Conservation (phyloP, 306 rosid genomes). For the Carpinus fangiana region DNA sequence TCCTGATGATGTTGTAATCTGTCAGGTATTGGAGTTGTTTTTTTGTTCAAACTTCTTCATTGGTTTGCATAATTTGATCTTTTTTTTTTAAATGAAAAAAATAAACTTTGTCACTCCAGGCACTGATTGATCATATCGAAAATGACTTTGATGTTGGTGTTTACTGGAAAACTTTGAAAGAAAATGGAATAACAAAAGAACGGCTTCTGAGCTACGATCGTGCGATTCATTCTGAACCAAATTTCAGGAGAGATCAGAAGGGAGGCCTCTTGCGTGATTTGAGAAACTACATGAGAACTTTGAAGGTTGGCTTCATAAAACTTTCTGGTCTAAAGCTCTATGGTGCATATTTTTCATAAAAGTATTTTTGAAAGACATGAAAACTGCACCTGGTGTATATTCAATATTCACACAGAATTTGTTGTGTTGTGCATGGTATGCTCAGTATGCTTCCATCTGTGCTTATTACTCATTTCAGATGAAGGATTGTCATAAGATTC, state of each 20-base stretch:
- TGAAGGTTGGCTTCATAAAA: slow-evolving; percentile 70
- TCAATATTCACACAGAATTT: slow-evolving; percentile 1
- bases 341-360: not conserved
- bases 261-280: slow-evolving; percentile 85
- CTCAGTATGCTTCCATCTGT: slow-evolving; percentile 9
- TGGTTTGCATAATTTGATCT: slow-evolving; percentile 20
- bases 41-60: slow-evolving; percentile 28
- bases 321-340: slow-evolving; percentile 18
- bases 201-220: slow-evolving; percentile 97
- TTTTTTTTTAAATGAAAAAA: slow-evolving; percentile 3
- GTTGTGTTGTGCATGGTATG: slow-evolving; percentile 2
- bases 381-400: slow-evolving; percentile 22
- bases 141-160: slow-evolving; percentile 72
- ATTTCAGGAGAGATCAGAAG: slow-evolving; percentile 76
- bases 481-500: not conserved
- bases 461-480: slow-evolving; percentile 8
- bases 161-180: slow-evolving; percentile 92
- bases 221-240: slow-evolving; percentile 85
- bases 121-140: slow-evolving; percentile 74
- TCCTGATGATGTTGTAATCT: slow-evolving; percentile 95
- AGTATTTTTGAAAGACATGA: slow-evolving; percentile 17
- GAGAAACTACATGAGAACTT: slow-evolving; percentile 83
- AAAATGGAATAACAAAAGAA: slow-evolving; percentile 94
- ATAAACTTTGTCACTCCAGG: slow-evolving; percentile 50
- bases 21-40: slow-evolving; percentile 69